Evolutionary conservation across 345 rosid species (phyloP), one percentile per base, ranked within the genome.

Genomic region (Euphorbia pulcherrima): DNA sequence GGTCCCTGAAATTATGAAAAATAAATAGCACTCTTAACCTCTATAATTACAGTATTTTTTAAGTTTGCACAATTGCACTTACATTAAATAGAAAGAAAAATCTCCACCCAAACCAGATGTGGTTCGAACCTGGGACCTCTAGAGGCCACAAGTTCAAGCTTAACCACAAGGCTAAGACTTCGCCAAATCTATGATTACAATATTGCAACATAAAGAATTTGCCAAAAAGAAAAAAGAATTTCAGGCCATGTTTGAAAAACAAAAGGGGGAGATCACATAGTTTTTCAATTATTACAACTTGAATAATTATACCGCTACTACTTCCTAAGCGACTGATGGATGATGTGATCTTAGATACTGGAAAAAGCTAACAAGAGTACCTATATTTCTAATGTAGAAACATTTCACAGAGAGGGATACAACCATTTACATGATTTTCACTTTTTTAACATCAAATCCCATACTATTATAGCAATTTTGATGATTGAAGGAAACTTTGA

Each of bases 1-100:
- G 27, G 97, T 88, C 69, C 97, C 97, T 90, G 85, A 68, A 87
- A 29, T 65, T 44, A 27, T 62, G 60, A 30, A 41, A 26, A 52
- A 61, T 35, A 50, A 23, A 40, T 12, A n/a, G 20, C 13, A n/a
- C 39, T 33, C 26, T 37, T 12, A 17, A 47, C 27, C 35, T 12
- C 50, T 44, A 63, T 39, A 12, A 10, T 5, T 27, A 10, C 16
- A 46, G 18, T 24, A 26, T 29, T 12, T n/a, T n/a, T n/a, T n/a
- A n/a, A n/a, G n/a, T n/a, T n/a, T n/a, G n/a, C n/a, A n/a, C n/a
- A n/a, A n/a, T n/a, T n/a, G n/a, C n/a, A n/a, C n/a, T n/a, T n/a
- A n/a, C n/a, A n/a, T n/a, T n/a, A n/a, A n/a, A n/a, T n/a, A n/a
- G n/a, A n/a, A n/a, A n/a, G n/a, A n/a, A n/a, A n/a, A n/a, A n/a